Percentiles rank a stretch among this genome's conserved stretches.
phyloP scores from a whole-genome alignment of 352 stramenopile species.

The Thraustochytrium sp. region DNA sequence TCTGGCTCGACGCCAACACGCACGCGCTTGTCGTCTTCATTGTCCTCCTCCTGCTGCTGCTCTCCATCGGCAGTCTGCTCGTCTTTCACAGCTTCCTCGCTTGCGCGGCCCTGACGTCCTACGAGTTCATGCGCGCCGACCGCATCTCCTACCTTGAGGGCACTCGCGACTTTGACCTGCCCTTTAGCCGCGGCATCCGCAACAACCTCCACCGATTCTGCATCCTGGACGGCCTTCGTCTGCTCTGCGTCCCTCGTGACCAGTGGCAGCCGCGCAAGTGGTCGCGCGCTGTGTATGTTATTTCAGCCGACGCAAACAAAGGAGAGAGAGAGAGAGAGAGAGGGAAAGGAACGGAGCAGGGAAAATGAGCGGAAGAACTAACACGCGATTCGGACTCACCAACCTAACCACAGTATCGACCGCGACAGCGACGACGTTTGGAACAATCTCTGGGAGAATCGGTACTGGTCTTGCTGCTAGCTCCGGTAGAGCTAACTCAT shows the following conservation, averaged over 20 bases:
- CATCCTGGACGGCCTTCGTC: slow-evolving; percentile 33
- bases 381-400: background rate
- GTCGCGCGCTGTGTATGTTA: slow-evolving; percentile 7
- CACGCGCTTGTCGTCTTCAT: slow-evolving; percentile 15
- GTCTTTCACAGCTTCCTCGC: slow-evolving; percentile 55
- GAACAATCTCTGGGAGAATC: slow-evolving; percentile 62
- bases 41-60: slow-evolving; percentile 36
- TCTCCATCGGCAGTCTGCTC: slow-evolving; percentile 21
- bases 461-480: slow-evolving; percentile 63
- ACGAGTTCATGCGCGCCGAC: slow-evolving; percentile 56
- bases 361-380: background rate
- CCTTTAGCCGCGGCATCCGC: slow-evolving; percentile 49
- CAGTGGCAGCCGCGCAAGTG: slow-evolving; percentile 32
- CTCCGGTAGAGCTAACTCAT: too few species aligned
- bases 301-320: background rate
- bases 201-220: slow-evolving; percentile 58
- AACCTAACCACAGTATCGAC: slow-evolving; percentile 49
- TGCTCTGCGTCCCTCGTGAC: background rate
- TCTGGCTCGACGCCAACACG: slow-evolving; percentile 38
- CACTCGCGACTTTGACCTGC: slow-evolving; percentile 60
- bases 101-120: slow-evolving; percentile 56
- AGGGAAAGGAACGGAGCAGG: too few species aligned
- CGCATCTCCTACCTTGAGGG: slow-evolving; percentile 55
- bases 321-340: background rate
- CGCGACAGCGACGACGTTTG: slow-evolving; percentile 56